A percentile compares a stretch with the other conserved stretches of the same genome.
Conservation (phyloP, 495 filamentous ascomycete genomes). For the Baudoinia panamericana region DNA sequence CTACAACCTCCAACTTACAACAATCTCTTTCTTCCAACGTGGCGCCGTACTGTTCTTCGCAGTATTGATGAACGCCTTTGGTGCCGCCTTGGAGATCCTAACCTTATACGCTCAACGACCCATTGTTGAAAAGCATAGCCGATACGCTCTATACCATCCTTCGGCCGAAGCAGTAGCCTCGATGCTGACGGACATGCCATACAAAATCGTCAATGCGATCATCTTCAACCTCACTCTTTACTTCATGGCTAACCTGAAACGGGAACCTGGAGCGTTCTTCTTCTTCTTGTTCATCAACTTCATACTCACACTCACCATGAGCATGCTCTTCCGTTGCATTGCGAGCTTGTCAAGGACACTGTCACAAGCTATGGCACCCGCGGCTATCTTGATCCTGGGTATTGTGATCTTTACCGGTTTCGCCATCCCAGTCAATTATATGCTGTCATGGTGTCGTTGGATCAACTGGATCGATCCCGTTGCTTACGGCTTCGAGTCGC, state of each 20-base stretch:
- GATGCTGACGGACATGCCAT: slow-evolving; percentile 69
- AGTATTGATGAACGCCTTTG: slow-evolving; percentile 75
- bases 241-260: slow-evolving; percentile 71
- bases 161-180: slow-evolving; percentile 75
- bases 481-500: slow-evolving; percentile 70
- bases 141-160: slow-evolving; percentile 87
- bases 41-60: slow-evolving; percentile 83
- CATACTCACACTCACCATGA: slow-evolving; percentile 33
- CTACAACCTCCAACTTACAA: slow-evolving; percentile 52
- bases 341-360: slow-evolving; percentile 66
- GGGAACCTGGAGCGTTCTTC: slow-evolving; percentile 54
- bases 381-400: slow-evolving; percentile 67
- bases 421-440: slow-evolving; percentile 60
- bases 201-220: slow-evolving; percentile 40
- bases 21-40: slow-evolving; percentile 60
- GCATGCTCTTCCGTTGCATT: slow-evolving; percentile 59
- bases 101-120: slow-evolving; percentile 78
- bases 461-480: slow-evolving; percentile 78
- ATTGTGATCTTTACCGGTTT: slow-evolving; percentile 80
- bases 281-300: slow-evolving; percentile 35
- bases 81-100: slow-evolving; percentile 43
- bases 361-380: slow-evolving; percentile 71
- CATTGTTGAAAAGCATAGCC: slow-evolving; percentile 83
- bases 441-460: slow-evolving; percentile 79
- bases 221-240: slow-evolving; percentile 56